A percentile compares a stretch with the other conserved stretches of the same genome.
Conservation (phyloP, 208 protist genomes). For the Acanthamoeba healyi region DNA sequence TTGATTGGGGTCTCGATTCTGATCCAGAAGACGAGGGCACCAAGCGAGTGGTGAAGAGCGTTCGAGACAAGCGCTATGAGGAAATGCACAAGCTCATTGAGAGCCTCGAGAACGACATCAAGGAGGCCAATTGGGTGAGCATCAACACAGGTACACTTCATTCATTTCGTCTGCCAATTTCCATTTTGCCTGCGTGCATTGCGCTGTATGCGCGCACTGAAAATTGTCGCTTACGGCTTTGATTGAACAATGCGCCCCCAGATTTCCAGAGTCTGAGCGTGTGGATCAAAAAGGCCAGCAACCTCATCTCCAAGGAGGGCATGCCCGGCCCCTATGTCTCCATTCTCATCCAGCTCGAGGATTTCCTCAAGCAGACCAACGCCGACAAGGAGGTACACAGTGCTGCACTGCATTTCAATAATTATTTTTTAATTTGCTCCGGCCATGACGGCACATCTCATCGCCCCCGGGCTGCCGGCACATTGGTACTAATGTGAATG, state of each 20-base stretch:
- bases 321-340: slow-evolving; percentile 56
- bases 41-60: slow-evolving; percentile 54
- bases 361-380: slow-evolving; percentile 38
- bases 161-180: not conserved
- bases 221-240: too few relatives aligned
- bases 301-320: slow-evolving; percentile 54
- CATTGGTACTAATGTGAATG: not conserved
- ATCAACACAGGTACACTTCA: slow-evolving; percentile 44
- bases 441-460: too few relatives aligned
- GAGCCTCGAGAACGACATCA: slow-evolving; percentile 28
- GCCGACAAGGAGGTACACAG: slow-evolving; percentile 49
- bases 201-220: too few relatives aligned
- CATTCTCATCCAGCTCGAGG: slow-evolving; percentile 51
- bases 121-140: slow-evolving; percentile 9
- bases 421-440: not conserved
- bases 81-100: slow-evolving; percentile 72
- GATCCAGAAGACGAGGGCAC: slow-evolving; percentile 9
- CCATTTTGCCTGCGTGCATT: too few relatives aligned
- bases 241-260: not conserved
- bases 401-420: not conserved
- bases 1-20: slow-evolving; percentile 39
- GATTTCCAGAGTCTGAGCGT: slow-evolving; percentile 56
- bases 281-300: slow-evolving; percentile 71
- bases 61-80: slow-evolving; percentile 66
- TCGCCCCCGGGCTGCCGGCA: too few relatives aligned